Percentiles rank a stretch among this genome's conserved stretches.
These are phyloP conservation scores for Lachnellula suecica DNA, from an alignment of 2,329 filamentous ascomycete genomes.

Conservation along the genomic window DNA sequence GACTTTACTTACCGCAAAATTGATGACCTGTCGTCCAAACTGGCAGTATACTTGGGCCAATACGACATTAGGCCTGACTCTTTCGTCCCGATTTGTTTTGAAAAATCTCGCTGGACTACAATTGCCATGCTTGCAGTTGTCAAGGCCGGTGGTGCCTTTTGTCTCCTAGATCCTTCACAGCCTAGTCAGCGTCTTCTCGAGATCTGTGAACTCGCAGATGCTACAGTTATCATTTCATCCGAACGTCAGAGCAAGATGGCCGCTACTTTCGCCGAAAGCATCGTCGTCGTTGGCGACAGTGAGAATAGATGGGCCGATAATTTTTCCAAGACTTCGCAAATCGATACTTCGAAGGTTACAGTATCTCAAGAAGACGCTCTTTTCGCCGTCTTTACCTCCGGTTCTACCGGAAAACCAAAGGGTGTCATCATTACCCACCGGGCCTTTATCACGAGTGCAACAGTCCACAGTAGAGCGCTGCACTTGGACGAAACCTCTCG, in stretches of 20 bases:
- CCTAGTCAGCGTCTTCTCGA: not conserved
- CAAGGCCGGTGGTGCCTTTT: conserved; percentile 28
- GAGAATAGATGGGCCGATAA: too few relatives aligned
- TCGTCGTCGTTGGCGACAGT: not conserved
- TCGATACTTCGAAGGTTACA: not conserved
- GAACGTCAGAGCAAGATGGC: not conserved
- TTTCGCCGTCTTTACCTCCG: conserved; percentile 22
- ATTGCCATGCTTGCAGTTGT: conserved; percentile 30
- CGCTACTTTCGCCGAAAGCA: not conserved
- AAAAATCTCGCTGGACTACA: conserved; percentile 23
- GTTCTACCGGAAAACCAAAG: conserved; percentile 28
- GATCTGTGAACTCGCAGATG: not conserved
- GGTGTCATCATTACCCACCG: conserved; percentile 17
- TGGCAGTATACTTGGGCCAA: conserved; percentile 3
- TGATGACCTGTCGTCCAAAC: conserved; percentile 7
- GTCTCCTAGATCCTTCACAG: conserved; percentile 8
- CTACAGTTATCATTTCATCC: not conserved
- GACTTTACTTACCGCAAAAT: conserved; percentile 16
- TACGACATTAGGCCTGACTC: conserved; percentile 9
- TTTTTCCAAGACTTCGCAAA: not conserved
- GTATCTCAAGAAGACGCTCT: not conserved
- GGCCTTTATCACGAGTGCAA: conserved; percentile 9
- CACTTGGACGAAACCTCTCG: conserved; percentile 4
- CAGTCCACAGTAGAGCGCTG: conserved; percentile 1
- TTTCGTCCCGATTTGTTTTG: conserved; percentile 20